Base-by-base conservation (phyloP, 176 grass and related monocot genomes). In the Calamus simplicifolius region DNA sequence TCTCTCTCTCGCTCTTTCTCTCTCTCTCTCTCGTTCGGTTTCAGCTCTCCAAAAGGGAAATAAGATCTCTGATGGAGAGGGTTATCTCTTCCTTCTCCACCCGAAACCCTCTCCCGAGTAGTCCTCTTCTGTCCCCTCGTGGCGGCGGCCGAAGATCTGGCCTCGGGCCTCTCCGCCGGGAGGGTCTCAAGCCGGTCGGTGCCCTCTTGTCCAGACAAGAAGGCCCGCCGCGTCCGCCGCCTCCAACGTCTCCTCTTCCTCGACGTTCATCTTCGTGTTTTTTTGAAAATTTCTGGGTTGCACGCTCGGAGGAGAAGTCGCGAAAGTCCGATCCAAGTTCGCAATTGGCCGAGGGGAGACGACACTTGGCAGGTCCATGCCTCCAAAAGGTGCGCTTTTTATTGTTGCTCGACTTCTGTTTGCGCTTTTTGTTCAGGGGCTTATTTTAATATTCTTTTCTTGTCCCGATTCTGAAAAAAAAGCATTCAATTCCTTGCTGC, bases 351-450 rank as follows among this genome's bases (percentile, higher is more conserved):
- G 27, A 53, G 43, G 29, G 29, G 27, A 63, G 8, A 12, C 35
- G 18, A 53, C 59, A 61, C 21, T 67, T 54, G 10, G 56, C 50
- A 23, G 54, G 19, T 10, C 21, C 56, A 61, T 67, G 18, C 25
- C 27, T 76, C 28, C 19, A 19, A 51, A 82, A 82, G 73, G 79
- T 82, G 55, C 56, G 35, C 55, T 65, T 58, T 66, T 75, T 64
- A 13, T 14, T 18, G 29, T 5, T 43, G 35, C 35, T 43, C 35
- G 2, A 12, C 28, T 29, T 29, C 4, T 29, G 28, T 29, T 29
- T 5, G 28, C 4, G 28, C 28, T 29, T 29, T 29, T 29, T 29
- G 3, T 1, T 29, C n/a, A n/a, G n/a, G n/a, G 27, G 27, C 27
- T 29, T 29, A 1, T 43, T 12, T 43, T 43, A 10, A 43, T 43